Evolutionary conservation across 331 rosid species (phyloP), one percentile per base, ranked within the genome.

Genomic region (Quercus lobata): DNA sequence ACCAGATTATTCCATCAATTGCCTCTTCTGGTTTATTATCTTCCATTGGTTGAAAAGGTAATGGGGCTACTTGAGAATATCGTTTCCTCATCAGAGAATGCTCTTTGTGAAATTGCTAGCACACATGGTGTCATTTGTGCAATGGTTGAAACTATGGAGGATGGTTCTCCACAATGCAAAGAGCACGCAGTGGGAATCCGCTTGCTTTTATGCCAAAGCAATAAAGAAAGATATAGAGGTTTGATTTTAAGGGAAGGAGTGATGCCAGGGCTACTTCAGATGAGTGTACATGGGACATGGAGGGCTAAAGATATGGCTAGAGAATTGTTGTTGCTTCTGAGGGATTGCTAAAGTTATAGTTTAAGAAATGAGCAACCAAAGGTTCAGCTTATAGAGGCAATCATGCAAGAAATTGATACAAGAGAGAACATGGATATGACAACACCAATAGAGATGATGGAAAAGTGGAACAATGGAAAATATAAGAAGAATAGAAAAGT

Each of bases 231-330:
- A 54, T 91, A 90, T 84, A 84, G 95, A 83, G 97, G 80, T 65
- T 6, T 88, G 87, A 90, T 93, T 22, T 69, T 90, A 74, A 82
- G 86, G 80, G 95, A 88, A 56, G 98, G 98, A n/a, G 95, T 84
- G 24, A 89, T 93, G 92, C 97, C 97, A 0, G 91, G 97, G 6
- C 76, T 91, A 86, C 95, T 93, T 81, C 95, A 93, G 90, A 75
- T 91, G 82, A 90, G 90, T 1, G 87, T 87, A 72, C 93, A 90
- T 29, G 98, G 98, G 57, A 88, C 98, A 2, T 21, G 88, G 86
- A 77, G 87, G 46, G 95, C 92, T 12, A 90, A 82, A 77, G 68
- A 75, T 14, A 71, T 58, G 81, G 88, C 97, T 14, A 22, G 75
- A 35, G 88, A 93, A 60, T 21, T 90, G 84, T 46, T 91, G 79